These are phyloP conservation scores for Solanum rostratum DNA, from an alignment of 257 asterid genomes.

Conservation along the genomic window DNA sequence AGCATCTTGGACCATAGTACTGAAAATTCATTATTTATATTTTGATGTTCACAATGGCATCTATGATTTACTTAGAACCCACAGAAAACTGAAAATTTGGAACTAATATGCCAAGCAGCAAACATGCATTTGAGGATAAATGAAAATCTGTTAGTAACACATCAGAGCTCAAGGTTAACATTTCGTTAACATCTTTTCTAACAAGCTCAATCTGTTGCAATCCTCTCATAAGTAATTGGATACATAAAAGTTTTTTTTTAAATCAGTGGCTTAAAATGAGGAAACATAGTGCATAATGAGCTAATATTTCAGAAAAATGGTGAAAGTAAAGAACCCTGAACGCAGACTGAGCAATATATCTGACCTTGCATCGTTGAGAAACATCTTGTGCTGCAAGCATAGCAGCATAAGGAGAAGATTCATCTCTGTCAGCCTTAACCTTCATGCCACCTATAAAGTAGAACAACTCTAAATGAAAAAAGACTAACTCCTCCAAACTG, in stretches of 20 bases:
- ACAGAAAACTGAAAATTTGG: neutral
- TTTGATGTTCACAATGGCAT: neutral
- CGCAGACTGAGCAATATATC: neutral
- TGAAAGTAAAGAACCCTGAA: neutral
- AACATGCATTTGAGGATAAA: neutral
- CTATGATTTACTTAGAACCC: neutral
- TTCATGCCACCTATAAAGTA: constrained; percentile 64
- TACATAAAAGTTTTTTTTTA: neutral
- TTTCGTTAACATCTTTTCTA: neutral
- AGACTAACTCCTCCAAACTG: neutral
- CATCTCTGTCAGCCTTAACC: constrained; percentile 92
- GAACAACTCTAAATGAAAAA: neutral
- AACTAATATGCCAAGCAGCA: neutral
- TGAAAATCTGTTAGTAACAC: neutral
- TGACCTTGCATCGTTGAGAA: constrained; percentile 82
- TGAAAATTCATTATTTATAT: neutral
- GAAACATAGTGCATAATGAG: neutral
- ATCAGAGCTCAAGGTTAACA: neutral
- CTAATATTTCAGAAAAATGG: neutral
- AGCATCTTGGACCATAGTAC: neutral
- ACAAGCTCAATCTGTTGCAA: neutral
- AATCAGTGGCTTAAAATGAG: neutral
- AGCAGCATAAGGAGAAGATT: constrained; percentile 93
- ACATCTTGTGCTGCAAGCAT: constrained; percentile 97
- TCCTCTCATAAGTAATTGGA: neutral